A percentile compares a stretch with the other conserved stretches of the same genome.
Conservation (phyloP, 768 basidiomycete genomes). For the Nidula microcarpa region DNA sequence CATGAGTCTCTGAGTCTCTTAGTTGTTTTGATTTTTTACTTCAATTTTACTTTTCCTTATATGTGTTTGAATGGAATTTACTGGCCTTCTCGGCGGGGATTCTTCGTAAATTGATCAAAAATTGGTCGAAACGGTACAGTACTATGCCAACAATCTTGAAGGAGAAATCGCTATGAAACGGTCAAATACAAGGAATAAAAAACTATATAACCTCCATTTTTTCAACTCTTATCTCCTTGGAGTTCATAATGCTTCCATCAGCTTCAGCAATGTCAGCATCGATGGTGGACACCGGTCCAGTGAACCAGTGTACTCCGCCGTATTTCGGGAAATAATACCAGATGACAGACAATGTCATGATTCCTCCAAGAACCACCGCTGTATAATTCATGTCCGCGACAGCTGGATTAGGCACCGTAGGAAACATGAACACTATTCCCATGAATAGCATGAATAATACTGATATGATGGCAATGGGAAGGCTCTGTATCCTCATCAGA, state of each 20-base stretch:
- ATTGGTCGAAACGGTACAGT: too few relatives aligned
- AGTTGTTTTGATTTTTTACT: too few relatives aligned
- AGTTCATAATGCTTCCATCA: not conserved
- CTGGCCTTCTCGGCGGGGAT: too few relatives aligned
- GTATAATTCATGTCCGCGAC: conserved; percentile 68
- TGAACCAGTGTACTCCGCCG: conserved; percentile 76
- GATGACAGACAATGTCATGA: conserved; percentile 50
- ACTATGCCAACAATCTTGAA: too few relatives aligned
- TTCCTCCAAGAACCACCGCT: conserved; percentile 62
- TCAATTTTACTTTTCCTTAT: too few relatives aligned
- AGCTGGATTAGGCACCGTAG: conserved; percentile 44
- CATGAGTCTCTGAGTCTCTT: too few relatives aligned
- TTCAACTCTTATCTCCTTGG: too few relatives aligned
- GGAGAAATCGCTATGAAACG: too few relatives aligned
- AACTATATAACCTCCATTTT: too few relatives aligned
- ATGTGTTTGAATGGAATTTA: too few relatives aligned
- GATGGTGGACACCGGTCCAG: conserved; percentile 54
- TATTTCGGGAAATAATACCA: conserved; percentile 76
- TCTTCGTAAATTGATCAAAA: too few relatives aligned
- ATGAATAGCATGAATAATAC: conserved; percentile 69
- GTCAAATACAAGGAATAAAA: too few relatives aligned
- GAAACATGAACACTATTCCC: conserved; percentile 64
- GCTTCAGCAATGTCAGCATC: conserved; percentile 1
- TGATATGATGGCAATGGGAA: conserved; percentile 53
- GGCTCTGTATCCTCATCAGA: conserved; percentile 34